A percentile compares a stretch with the other conserved stretches of the same genome.
These are phyloP conservation scores for Lactarius evosmus DNA, from an alignment of 768 basidiomycete species.

Conservation along the genomic window DNA sequence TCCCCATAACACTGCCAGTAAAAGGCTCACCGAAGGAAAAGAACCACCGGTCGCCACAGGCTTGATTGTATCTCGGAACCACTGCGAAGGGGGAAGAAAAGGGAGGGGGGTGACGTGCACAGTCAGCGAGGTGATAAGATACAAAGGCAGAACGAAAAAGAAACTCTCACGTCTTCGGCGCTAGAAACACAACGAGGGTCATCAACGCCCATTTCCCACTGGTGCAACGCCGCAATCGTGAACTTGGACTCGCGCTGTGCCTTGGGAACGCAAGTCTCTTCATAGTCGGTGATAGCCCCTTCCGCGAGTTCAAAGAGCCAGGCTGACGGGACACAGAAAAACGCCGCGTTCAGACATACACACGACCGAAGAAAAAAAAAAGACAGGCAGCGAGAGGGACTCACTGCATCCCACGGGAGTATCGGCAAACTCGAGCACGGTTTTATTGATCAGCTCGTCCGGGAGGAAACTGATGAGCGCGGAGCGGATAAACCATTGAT, in stretches of 20 bases:
- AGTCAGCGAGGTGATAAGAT: conserved; percentile 24
- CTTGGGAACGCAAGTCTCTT: conserved; percentile 71
- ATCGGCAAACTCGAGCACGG: conserved; percentile 74
- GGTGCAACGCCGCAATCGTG: conserved; percentile 86
- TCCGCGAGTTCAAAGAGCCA: conserved; percentile 93
- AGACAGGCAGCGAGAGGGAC: conserved; percentile 35
- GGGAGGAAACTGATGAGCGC: conserved; percentile 78
- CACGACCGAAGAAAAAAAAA: not conserved
- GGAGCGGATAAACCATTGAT: conserved; percentile 91
- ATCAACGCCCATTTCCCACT: conserved; percentile 83
- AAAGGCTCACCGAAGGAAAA: conserved; percentile 69
- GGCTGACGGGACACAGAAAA: conserved; percentile 42
- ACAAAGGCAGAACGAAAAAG: not conserved
- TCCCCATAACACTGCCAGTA: not conserved
- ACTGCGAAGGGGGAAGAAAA: conserved; percentile 41
- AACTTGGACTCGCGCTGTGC: conserved; percentile 77
- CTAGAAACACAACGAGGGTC: conserved; percentile 79
- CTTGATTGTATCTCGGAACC: conserved; percentile 73
- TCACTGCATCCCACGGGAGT: conserved; percentile 89
- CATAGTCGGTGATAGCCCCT: conserved; percentile 70
- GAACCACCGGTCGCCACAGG: conserved; percentile 76
- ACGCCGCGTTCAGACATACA: not conserved
- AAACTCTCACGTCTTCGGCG: conserved; percentile 68
- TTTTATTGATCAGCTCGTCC: conserved; percentile 82
- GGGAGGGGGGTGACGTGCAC: not conserved